Evolutionary conservation across 768 basidiomycete genomes (phyloP).

Genomic region (Mycena galopus): DNA sequence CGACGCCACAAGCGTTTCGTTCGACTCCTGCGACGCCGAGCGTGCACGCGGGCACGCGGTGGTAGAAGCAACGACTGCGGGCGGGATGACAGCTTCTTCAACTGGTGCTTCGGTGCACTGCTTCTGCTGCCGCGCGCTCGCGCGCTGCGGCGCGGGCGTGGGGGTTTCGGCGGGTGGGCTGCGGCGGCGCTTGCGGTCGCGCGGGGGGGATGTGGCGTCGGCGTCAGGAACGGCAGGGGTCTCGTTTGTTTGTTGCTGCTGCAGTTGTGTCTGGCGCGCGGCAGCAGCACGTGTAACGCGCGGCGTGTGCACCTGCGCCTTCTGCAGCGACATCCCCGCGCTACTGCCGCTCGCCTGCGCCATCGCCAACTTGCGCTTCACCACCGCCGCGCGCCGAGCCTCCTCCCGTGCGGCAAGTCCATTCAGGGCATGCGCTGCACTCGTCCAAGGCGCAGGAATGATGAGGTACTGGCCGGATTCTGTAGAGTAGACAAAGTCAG

Average conservation of each 20-base stretch:
- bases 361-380: slow-evolving; percentile 8
- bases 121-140: slow-evolving; percentile 29
- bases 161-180: background rate
- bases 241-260: background rate
- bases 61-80: slow-evolving; percentile 5
- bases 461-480: slow-evolving; percentile 24
- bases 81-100: background rate
- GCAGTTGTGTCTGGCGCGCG: slow-evolving; percentile 8
- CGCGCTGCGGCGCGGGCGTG: slow-evolving; percentile 18
- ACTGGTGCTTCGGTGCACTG: background rate
- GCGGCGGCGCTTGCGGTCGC: slow-evolving; percentile 11
- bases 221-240: background rate
- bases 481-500: slow-evolving; percentile 5
- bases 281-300: slow-evolving; percentile 29
- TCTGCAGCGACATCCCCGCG: slow-evolving; percentile 13
- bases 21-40: slow-evolving; percentile 31
- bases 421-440: slow-evolving; percentile 5
- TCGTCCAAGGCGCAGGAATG: slow-evolving; percentile 21
- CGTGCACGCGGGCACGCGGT: slow-evolving; percentile 3
- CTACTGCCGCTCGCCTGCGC: slow-evolving; percentile 12
- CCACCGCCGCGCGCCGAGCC: background rate
- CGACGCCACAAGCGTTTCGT: slow-evolving; percentile 30
- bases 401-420: slow-evolving; percentile 10
- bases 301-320: slow-evolving; percentile 6
- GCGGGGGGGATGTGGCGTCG: background rate